Conservation (phyloP, 192 early-diverging fungal species). For the Ambispora gerdemannii region DNA sequence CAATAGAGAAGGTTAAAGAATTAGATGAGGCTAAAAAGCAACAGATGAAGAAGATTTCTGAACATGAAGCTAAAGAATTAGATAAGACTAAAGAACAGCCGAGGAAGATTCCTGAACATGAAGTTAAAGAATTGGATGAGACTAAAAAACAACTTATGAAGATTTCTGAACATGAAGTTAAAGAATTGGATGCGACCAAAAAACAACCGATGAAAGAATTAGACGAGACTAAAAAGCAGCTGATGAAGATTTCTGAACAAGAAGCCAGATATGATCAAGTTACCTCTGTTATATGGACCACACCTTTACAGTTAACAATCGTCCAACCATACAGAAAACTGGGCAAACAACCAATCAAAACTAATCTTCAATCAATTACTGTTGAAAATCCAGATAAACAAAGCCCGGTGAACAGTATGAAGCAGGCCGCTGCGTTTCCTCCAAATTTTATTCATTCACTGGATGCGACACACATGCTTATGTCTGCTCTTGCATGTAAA, state of each 20-base stretch:
- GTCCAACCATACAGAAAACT: constrained; percentile 93
- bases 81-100: constrained; percentile 38
- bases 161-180: constrained; percentile 23
- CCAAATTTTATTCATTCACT: constrained; percentile 98
- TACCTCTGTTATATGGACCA: constrained; percentile 94
- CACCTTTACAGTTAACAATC: constrained; percentile 88
- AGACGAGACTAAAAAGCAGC: background rate
- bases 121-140: background rate
- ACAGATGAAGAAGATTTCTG: no score
- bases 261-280: constrained; percentile 59
- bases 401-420: constrained; percentile 81
- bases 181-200: constrained; percentile 30
- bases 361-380: constrained; percentile 73
- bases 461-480: constrained; percentile 96
- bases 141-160: background rate
- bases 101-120: constrained; percentile 44
- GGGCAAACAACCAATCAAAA: constrained; percentile 63
- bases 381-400: constrained; percentile 66
- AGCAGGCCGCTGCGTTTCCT: constrained; percentile 95
- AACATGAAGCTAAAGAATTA: constrained; percentile 21
- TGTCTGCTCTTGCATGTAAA: constrained; percentile 86
- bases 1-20: constrained; percentile 44
- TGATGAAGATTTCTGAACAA: background rate
- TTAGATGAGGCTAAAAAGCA: constrained; percentile 10
- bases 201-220: constrained; percentile 36